phyloP scores from a whole-genome alignment of 2,329 filamentous ascomycete species.

The Scolecobasidium constrictum region DNA sequence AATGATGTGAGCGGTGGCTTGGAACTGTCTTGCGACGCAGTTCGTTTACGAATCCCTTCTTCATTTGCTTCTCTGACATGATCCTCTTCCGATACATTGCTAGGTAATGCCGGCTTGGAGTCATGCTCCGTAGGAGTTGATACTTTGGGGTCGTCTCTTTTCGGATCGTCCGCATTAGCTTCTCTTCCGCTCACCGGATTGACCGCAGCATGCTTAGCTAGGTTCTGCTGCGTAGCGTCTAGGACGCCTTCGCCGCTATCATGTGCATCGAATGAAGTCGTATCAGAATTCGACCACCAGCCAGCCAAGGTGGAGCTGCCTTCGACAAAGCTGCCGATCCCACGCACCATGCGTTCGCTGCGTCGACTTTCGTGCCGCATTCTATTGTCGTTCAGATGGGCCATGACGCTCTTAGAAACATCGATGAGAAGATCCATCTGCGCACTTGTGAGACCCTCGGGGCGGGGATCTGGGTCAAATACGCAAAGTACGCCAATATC shows the following conservation, averaged over 20 bases:
- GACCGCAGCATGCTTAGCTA: neutral
- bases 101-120: neutral
- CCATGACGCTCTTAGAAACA: constrained; percentile 12
- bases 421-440: constrained; percentile 12
- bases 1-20: no score
- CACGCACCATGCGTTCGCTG: constrained; percentile 12
- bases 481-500: constrained; percentile 24
- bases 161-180: neutral
- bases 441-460: constrained; percentile 11
- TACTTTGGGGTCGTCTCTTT: neutral
- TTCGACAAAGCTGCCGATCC: constrained; percentile 13
- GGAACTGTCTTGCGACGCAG: neutral
- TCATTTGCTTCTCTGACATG: neutral
- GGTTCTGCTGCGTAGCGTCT: neutral
- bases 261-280: neutral
- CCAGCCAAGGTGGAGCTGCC: constrained; percentile 7
- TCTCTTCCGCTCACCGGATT: neutral
- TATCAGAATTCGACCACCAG: constrained; percentile 1
- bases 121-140: neutral
- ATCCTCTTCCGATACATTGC: neutral
- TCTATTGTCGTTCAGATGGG: constrained; percentile 12
- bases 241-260: neutral
- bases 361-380: constrained; percentile 11
- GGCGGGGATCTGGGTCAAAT: constrained; percentile 19
- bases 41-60: neutral